Percentiles rank a stretch among this genome's conserved stretches.
phyloP scores from a whole-genome alignment of 2,329 filamentous ascomycete genomes.

The Tolypocladium tundrense region DNA sequence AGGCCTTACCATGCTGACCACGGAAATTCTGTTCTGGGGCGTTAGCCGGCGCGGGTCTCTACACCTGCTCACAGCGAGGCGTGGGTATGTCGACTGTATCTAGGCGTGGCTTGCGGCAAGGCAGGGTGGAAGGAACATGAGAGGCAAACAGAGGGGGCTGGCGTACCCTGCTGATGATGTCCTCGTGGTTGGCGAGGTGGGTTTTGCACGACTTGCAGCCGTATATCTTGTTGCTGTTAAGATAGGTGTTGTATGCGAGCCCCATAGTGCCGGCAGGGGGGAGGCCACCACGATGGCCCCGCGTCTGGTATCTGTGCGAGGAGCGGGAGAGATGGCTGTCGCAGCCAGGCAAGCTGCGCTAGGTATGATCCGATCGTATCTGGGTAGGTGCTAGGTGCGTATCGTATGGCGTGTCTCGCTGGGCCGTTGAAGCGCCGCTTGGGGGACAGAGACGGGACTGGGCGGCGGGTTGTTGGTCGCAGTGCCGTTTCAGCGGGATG shows the following conservation, averaged over 20 bases:
- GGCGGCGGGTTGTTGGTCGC: neutral
- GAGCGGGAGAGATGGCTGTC: neutral
- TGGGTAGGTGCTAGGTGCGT: neutral
- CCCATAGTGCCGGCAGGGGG: constrained; percentile 49
- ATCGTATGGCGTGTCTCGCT: neutral
- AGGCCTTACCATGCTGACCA: constrained; percentile 95
- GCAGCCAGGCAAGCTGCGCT: neutral
- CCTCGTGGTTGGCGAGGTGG: constrained; percentile 87
- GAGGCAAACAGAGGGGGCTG: neutral
- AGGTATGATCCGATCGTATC: neutral
- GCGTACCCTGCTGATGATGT: constrained; percentile 85
- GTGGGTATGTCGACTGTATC: neutral
- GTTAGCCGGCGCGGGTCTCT: neutral
- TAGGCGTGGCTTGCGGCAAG: neutral
- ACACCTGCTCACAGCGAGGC: neutral
- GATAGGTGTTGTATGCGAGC: constrained; percentile 83
- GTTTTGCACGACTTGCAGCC: constrained; percentile 93
- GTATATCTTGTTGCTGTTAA: constrained; percentile 78
- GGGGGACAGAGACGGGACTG: neutral
- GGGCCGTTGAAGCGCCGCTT: neutral
- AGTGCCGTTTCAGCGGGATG: neutral
- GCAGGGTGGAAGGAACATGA: neutral
- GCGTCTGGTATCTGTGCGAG: neutral
- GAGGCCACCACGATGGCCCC: neutral
- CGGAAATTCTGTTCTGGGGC: constrained; percentile 69